Evolutionary conservation across 169 alveolate genomes (phyloP).

Genomic region (Plasmodium ovale): DNA sequence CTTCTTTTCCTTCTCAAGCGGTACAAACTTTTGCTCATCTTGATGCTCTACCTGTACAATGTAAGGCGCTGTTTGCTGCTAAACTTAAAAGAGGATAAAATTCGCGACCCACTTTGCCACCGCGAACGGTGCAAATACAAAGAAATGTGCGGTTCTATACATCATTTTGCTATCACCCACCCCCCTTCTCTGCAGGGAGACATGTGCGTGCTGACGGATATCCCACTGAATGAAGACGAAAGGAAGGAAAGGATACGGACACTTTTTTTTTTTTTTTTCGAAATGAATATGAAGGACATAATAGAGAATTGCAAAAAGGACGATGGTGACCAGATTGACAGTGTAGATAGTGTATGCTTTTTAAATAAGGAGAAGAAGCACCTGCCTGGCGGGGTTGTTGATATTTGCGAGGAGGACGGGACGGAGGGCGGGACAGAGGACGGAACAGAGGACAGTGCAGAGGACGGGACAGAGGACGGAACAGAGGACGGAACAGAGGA

Average conservation of each 20-base stretch:
- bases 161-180: neutral
- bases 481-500: neutral
- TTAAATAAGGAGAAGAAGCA: too few species aligned
- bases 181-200: slow-evolving; percentile 21
- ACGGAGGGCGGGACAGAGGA: neutral
- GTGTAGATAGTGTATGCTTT: too few species aligned
- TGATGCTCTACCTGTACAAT: slow-evolving; percentile 32
- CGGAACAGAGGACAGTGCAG: neutral
- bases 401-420: neutral
- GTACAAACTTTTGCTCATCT: slow-evolving; percentile 25
- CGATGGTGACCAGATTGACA: too few species aligned
- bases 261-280: slow-evolving; percentile 39
- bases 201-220: slow-evolving; percentile 18
- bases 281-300: slow-evolving; percentile 22
- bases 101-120: neutral
- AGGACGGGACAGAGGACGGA: neutral
- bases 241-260: slow-evolving; percentile 27
- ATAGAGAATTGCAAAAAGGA: too few species aligned
- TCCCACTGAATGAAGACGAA: slow-evolving; percentile 49
- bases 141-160: neutral
- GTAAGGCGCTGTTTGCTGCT: too few species aligned
- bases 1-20: slow-evolving; percentile 24
- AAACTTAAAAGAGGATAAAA: neutral
- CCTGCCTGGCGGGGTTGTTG: too few species aligned
- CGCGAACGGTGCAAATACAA: neutral